Conservation (phyloP, 495 filamentous ascomycete species). For the Penicillium fimorum region DNA sequence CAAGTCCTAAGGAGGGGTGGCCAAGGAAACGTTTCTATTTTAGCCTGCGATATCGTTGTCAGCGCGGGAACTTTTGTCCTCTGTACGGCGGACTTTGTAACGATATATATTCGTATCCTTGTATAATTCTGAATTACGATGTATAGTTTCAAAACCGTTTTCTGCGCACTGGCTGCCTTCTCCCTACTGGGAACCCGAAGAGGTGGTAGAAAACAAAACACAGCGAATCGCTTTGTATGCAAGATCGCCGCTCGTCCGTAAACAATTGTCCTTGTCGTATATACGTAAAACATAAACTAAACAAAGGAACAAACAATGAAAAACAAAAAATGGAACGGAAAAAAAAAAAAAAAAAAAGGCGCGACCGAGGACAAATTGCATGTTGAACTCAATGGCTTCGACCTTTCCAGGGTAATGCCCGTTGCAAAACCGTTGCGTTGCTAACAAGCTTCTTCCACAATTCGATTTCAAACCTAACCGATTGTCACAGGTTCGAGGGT, state of each 20-base stretch:
- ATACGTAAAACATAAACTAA: not conserved
- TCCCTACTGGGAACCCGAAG: not conserved
- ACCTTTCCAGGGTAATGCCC: not conserved
- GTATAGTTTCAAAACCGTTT: not conserved
- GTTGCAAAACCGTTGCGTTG: constrained; percentile 9
- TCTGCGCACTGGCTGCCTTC: not conserved
- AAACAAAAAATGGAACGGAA: not conserved
- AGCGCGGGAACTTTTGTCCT: constrained; percentile 12
- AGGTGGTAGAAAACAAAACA: not conserved
- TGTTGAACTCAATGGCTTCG: not conserved
- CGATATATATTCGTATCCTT: not conserved
- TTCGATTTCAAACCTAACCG: constrained; percentile 10
- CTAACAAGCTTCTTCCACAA: constrained; percentile 26
- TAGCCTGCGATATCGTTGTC: constrained; percentile 2
- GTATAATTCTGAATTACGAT: not conserved
- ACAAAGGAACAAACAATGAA: not conserved
- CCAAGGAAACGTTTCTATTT: constrained; percentile 2
- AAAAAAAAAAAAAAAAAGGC: not conserved
- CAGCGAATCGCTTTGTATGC: not conserved
- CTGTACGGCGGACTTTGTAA: not conserved
- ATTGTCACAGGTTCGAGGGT: constrained; percentile 21
- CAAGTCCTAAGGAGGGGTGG: constrained; percentile 5
- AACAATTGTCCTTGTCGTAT: not conserved
- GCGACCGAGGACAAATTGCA: not conserved
- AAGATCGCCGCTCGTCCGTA: not conserved